Conservation (phyloP, 345 rosid species). For the Turnera subulata region DNA sequence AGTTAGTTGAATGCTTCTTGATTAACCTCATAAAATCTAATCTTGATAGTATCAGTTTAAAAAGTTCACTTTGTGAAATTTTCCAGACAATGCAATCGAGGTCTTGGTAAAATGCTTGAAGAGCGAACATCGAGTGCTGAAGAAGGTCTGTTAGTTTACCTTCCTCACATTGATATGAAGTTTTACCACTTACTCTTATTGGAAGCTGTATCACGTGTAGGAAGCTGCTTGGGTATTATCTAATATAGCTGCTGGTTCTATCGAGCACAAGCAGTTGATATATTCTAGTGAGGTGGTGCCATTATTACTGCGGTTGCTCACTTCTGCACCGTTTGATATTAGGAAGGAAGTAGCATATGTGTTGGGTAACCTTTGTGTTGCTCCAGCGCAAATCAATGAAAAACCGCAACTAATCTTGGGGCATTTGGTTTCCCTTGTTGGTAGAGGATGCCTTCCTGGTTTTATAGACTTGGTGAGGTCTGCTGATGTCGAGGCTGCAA, state of each 20-base stretch:
- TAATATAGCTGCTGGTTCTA: slow-evolving; percentile 88
- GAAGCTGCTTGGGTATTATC: slow-evolving; percentile 98
- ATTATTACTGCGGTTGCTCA: slow-evolving; percentile 60
- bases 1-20: slow-evolving; percentile 41
- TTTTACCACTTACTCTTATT: slow-evolving; percentile 4
- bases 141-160: slow-evolving; percentile 53
- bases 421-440: slow-evolving; percentile 70
- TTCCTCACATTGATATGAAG: neutral
- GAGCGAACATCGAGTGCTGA: slow-evolving; percentile 85
- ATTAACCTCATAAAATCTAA: slow-evolving; percentile 12
- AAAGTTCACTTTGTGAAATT: slow-evolving; percentile 17
- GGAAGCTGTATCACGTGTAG: slow-evolving; percentile 27
- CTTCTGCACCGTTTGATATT: slow-evolving; percentile 77
- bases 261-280: slow-evolving; percentile 76
- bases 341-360: slow-evolving; percentile 89
- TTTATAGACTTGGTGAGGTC: slow-evolving; percentile 82
- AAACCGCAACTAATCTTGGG: slow-evolving; percentile 66
- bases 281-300: slow-evolving; percentile 66
- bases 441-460: slow-evolving; percentile 76
- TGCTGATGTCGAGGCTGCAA: slow-evolving; percentile 78
- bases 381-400: slow-evolving; percentile 54
- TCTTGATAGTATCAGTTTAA: slow-evolving; percentile 11
- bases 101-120: slow-evolving; percentile 81
- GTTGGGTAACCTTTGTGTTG: slow-evolving; percentile 95
- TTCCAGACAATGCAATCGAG: slow-evolving; percentile 53